Evolutionary conservation across 345 rosid genomes (phyloP), one percentile per base, ranked within the genome.

Genomic region (Cochlearia excelsa): DNA sequence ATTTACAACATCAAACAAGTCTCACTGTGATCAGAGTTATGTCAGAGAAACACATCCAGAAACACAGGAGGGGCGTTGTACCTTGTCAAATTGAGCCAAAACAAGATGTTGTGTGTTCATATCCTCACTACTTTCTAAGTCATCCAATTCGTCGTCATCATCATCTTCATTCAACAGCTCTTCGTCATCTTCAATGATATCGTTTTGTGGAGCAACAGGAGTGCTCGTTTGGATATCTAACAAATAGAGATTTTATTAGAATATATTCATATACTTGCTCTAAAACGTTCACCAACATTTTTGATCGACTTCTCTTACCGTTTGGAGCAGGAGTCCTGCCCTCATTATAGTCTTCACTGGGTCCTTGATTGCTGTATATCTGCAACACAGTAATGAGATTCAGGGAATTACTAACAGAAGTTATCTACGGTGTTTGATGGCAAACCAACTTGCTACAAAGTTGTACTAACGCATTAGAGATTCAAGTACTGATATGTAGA

Each of bases 1-100:
- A 37, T 61, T 40, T 49, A 53, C 48, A 71, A 64, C 51, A 65
- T n/a, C 55, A 50, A 43, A 58, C 39, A 52, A 26, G 31, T 57
- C 44, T 51, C 38, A 7, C n/a, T 31, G 43, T 45, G 46, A 56
- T 46, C 16, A 72, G 23, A 16, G 26, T 23, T 2, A 10, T 41
- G 2, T 23, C n/a, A 27, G 40, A 30, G 52, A 35, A 51, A 49
- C 11, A 60, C 9, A 57, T 48, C 29, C 30, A 0, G n/a, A 30
- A 38, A 39, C 9, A 46, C 6, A 56, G 10, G 44, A 59, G 48
- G n/a, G 27, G 42, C 10, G 30, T 6, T 6, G 0, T 76, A 92
- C 98, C 97, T 92, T 92, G 77, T 92, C 98, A 71, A 92, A 92
- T 47, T 87, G 99, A 58, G 99, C 99, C 80, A 93, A 75, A 67